Percentiles rank a stretch among this genome's conserved stretches.
phyloP scores from a whole-genome alignment of 2,329 filamentous ascomycete species.

The Leptodontidium sp. region DNA sequence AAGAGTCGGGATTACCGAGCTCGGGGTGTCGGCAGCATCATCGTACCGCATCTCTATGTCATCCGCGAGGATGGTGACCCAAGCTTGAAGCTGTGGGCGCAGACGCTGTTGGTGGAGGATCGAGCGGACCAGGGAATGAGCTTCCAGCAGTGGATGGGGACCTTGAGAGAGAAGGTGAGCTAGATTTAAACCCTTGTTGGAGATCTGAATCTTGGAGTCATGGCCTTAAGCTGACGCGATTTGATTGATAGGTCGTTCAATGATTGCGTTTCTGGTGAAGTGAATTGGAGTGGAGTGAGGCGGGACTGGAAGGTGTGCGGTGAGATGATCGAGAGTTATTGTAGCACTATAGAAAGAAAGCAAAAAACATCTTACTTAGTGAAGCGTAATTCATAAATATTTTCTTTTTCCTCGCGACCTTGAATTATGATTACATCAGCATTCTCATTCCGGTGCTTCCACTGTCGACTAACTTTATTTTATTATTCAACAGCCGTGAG shows the following conservation, averaged over 20 bases:
- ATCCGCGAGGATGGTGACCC: conserved; percentile 96
- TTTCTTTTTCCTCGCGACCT: too few relatives aligned
- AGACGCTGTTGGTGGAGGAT: conserved; percentile 94
- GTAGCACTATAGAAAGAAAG: conserved; percentile 21
- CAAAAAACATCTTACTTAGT: conserved; percentile 30
- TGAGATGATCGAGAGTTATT: conserved; percentile 11
- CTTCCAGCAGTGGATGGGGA: conserved; percentile 91
- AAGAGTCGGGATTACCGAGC: conserved; percentile 91
- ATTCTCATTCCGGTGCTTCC: too few relatives aligned
- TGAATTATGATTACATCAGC: too few relatives aligned
- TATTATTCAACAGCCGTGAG: too few relatives aligned
- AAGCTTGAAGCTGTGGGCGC: conserved; percentile 93
- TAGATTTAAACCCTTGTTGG: conserved; percentile 30
- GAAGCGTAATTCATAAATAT: not conserved
- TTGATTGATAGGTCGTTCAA: conserved; percentile 43
- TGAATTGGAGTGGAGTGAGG: conserved; percentile 21
- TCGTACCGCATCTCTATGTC: conserved; percentile 91
- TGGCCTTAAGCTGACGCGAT: conserved; percentile 40
- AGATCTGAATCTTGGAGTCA: conserved; percentile 26
- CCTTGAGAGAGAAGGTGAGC: conserved; percentile 90
- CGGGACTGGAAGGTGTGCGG: not conserved
- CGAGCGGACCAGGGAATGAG: conserved; percentile 93
- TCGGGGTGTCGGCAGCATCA: conserved; percentile 90
- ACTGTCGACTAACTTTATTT: too few relatives aligned
- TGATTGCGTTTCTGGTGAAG: conserved; percentile 29